These are phyloP conservation scores for Thalassia testudinum DNA, from an alignment of 116 monocot species.

Conservation along the genomic window DNA sequence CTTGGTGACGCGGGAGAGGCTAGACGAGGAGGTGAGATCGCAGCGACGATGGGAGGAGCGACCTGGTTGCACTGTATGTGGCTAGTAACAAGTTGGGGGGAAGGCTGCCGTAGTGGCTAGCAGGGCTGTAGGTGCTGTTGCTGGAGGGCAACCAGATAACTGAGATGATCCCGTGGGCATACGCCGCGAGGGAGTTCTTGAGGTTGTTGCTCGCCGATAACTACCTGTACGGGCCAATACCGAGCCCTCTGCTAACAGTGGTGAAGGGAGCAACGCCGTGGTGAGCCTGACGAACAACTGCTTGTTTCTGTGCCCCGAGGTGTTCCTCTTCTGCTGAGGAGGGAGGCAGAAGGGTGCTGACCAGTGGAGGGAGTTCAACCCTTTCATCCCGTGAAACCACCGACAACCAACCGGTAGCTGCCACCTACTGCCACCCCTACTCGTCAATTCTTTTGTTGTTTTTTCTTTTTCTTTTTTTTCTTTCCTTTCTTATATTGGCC, in stretches of 20 bases:
- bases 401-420: no score
- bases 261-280: constrained; percentile 20
- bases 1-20: constrained; percentile 33
- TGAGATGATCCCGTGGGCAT: constrained; percentile 48
- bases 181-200: constrained; percentile 34
- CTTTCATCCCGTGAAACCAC: constrained; percentile 19
- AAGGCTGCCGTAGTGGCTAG: no score
- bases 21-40: constrained; percentile 12
- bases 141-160: constrained; percentile 40
- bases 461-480: no score
- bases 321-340: constrained; percentile 48
- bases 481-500: no score
- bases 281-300: constrained; percentile 55
- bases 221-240: constrained; percentile 54
- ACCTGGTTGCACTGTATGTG: no score
- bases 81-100: no score
- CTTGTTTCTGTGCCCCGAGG: constrained; percentile 38
- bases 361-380: constrained; percentile 40
- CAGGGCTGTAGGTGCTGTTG: constrained; percentile 14
- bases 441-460: no score
- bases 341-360: constrained; percentile 31
- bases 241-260: constrained; percentile 14
- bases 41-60: constrained; percentile 44
- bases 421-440: no score
- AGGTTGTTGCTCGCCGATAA: constrained; percentile 51